These are phyloP conservation scores for Syzygium jambos DNA, from an alignment of 345 rosid species.

Conservation along the genomic window DNA sequence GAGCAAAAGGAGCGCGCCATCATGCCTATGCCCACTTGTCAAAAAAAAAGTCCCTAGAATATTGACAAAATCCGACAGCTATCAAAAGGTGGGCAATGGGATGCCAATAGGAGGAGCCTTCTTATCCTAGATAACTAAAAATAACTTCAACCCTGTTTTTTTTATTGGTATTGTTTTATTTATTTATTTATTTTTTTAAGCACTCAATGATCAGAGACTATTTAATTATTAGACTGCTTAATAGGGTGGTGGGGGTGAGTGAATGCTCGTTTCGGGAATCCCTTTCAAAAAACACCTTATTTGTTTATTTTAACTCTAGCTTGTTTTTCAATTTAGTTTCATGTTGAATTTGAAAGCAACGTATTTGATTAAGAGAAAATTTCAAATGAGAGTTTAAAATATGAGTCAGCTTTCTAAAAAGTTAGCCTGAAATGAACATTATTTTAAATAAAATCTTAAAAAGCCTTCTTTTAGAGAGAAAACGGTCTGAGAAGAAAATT, in stretches of 20 bases:
- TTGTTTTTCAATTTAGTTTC: too few species aligned
- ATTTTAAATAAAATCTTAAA: too few species aligned
- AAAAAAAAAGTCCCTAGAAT: neutral
- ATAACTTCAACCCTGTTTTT: neutral
- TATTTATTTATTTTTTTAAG: neutral
- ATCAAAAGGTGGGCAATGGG: neutral
- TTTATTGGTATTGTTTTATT: neutral
- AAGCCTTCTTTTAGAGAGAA: neutral
- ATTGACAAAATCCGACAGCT: neutral
- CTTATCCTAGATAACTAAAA: neutral
- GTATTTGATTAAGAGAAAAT: too few species aligned
- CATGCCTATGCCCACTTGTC: neutral
- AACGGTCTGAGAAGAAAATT: neutral
- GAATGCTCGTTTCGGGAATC: neutral
- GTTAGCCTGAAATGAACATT: neutral
- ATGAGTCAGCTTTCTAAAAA: neutral
- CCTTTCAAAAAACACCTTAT: neutral
- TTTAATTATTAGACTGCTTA: neutral
- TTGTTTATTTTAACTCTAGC: neutral
- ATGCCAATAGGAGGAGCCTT: neutral
- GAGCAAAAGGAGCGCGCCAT: neutral
- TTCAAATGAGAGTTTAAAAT: neutral
- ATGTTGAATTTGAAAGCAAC: neutral
- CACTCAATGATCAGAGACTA: neutral
- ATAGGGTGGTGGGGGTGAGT: neutral